phyloP scores from a whole-genome alignment of 768 basidiomycete genomes.

The Pulveroboletus frians region DNA sequence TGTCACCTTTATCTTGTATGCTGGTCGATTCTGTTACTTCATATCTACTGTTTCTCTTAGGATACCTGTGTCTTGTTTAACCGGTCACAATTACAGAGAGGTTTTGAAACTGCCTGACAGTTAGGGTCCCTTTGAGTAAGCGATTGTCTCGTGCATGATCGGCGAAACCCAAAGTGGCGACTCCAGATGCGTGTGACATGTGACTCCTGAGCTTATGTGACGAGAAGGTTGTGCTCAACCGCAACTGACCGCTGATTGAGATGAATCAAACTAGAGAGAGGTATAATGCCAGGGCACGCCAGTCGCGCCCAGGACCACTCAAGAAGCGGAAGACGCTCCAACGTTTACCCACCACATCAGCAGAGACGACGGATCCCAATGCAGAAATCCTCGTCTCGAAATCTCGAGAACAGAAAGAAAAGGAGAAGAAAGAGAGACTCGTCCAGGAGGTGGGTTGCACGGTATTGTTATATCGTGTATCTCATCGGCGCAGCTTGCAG shows the following conservation, averaged over 20 bases:
- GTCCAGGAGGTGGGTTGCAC: constrained; percentile 50
- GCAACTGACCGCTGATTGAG: neutral
- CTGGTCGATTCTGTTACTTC: neutral
- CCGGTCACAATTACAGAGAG: neutral
- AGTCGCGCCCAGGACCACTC: constrained; percentile 51
- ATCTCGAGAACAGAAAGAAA: constrained; percentile 55
- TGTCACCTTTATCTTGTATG: neutral
- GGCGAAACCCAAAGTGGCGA: no score
- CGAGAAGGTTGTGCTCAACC: neutral
- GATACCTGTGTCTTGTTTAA: neutral
- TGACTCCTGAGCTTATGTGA: constrained; percentile 6
- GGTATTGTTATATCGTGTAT: neutral
- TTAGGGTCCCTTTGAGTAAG: neutral
- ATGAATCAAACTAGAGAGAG: constrained; percentile 29
- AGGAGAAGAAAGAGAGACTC: constrained; percentile 53
- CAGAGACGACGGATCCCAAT: constrained; percentile 46
- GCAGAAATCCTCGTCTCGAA: constrained; percentile 55
- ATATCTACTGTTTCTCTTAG: neutral
- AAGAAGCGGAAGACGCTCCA: constrained; percentile 57
- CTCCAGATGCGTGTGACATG: no score
- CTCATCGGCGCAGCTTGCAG: constrained; percentile 22
- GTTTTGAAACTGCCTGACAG: neutral
- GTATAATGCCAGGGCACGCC: constrained; percentile 66
- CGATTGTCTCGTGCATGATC: neutral
- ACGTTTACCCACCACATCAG: constrained; percentile 19